These are phyloP conservation scores for Rhizopogon vulgaris DNA, from an alignment of 768 basidiomycete species.

Conservation along the genomic window DNA sequence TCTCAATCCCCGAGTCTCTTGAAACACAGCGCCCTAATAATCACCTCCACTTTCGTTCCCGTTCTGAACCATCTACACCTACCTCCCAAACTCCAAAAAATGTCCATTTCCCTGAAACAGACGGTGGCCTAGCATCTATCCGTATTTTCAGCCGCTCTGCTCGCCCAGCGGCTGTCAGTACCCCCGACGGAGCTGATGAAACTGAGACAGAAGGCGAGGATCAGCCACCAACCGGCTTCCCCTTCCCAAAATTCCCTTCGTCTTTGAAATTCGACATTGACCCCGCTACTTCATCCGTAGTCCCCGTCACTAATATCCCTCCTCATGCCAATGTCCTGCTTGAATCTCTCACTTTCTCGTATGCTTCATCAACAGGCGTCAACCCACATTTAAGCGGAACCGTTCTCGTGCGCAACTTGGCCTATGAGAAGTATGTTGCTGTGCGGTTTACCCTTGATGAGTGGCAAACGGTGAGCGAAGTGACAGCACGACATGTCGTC, in stretches of 20 bases:
- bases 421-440: slow-evolving; percentile 81
- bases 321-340: slow-evolving; percentile 27
- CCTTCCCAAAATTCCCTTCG: slow-evolving; percentile 20
- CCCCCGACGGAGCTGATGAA: slow-evolving; percentile 27
- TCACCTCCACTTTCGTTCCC: slow-evolving; percentile 26
- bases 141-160: slow-evolving; percentile 61
- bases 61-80: slow-evolving; percentile 61
- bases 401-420: slow-evolving; percentile 76
- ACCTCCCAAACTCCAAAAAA: slow-evolving; percentile 52
- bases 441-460: slow-evolving; percentile 89
- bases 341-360: slow-evolving; percentile 30
- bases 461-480: slow-evolving; percentile 92
- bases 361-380: slow-evolving; percentile 1
- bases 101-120: slow-evolving; percentile 80
- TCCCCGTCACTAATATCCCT: slow-evolving; percentile 1
- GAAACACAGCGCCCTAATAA: not conserved
- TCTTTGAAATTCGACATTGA: slow-evolving; percentile 16
- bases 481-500: slow-evolving; percentile 45
- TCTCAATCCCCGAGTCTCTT: slow-evolving; percentile 4
- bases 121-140: slow-evolving; percentile 55
- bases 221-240: slow-evolving; percentile 5
- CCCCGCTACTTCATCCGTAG: slow-evolving; percentile 10
- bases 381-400: slow-evolving; percentile 56
- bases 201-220: slow-evolving; percentile 38
- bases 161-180: slow-evolving; percentile 53